phyloP scores from a whole-genome alignment of 805 yeast species.

The Candida wancherniae region DNA sequence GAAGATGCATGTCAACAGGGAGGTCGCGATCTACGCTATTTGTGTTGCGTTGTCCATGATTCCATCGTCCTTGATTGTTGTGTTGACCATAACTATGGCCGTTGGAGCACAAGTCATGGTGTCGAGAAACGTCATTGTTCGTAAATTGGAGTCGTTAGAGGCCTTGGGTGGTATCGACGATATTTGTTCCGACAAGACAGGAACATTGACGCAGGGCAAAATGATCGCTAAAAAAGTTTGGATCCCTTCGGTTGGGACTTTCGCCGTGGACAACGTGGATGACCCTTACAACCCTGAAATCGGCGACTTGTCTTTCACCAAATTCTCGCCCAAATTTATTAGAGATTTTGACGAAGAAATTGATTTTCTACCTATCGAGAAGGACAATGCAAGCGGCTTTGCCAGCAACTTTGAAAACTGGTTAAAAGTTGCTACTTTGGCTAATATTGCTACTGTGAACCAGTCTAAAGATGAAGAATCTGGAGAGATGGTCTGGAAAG shows the following conservation, averaged over 20 bases:
- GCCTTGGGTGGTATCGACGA: constrained; percentile 76
- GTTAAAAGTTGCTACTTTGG: constrained; percentile 66
- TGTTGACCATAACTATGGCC: constrained; percentile 81
- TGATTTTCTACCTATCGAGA: constrained; percentile 20
- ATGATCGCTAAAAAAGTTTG: constrained; percentile 70
- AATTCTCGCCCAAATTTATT: constrained; percentile 34
- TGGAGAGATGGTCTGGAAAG: constrained; percentile 25
- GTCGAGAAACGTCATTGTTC: constrained; percentile 63
- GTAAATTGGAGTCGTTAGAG: constrained; percentile 73
- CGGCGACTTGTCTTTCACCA: constrained; percentile 42
- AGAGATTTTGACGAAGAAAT: constrained; percentile 35
- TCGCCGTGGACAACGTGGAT: constrained; percentile 47
- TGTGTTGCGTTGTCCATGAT: constrained; percentile 81
- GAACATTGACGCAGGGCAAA: constrained; percentile 75
- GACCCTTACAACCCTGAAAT: constrained; percentile 62
- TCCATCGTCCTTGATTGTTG: constrained; percentile 76
- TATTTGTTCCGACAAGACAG: constrained; percentile 80
- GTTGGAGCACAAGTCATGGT: constrained; percentile 74
- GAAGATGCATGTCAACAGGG: constrained; percentile 63
- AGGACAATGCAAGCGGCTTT: constrained; percentile 16
- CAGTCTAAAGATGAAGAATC: constrained; percentile 40
- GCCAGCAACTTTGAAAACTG: constrained; percentile 41
- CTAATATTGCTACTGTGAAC: constrained; percentile 70
- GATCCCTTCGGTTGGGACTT: constrained; percentile 61
- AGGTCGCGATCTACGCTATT: constrained; percentile 84